Conservation (phyloP, 2,329 filamentous ascomycete species). For the Aschersonia sp. region DNA sequence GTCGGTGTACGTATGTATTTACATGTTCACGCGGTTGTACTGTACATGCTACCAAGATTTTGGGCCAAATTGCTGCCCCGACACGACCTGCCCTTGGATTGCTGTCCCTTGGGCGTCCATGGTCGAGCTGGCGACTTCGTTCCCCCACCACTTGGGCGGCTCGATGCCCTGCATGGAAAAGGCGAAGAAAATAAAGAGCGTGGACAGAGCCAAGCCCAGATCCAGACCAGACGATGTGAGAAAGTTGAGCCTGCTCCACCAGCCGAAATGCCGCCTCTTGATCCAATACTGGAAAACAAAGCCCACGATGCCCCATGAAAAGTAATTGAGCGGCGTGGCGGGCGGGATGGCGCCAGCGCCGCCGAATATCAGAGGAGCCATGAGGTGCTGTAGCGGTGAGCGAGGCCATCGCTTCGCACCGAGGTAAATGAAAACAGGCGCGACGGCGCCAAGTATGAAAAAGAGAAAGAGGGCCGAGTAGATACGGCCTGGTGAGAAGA, state of each 20-base stretch:
- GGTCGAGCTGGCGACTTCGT: conserved; percentile 40
- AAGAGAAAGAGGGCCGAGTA: conserved; percentile 46
- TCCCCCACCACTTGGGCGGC: conserved; percentile 58
- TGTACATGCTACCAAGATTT: conserved; percentile 25
- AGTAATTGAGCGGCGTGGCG: conserved; percentile 60
- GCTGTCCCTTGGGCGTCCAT: conserved; percentile 47
- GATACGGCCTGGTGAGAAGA: conserved; percentile 48
- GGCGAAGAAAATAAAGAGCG: conserved; percentile 55
- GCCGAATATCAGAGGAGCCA: conserved; percentile 49
- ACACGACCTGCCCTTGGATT: conserved; percentile 34
- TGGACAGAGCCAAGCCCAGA: conserved; percentile 50
- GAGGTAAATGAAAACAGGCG: conserved; percentile 37
- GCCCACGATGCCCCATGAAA: conserved; percentile 59
- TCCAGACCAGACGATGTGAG: conserved; percentile 57
- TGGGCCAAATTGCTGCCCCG: conserved; percentile 49
- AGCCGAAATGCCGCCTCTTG: conserved; percentile 50
- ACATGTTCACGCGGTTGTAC: no score
- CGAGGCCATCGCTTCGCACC: conserved; percentile 33
- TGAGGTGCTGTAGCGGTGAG: conserved; percentile 35
- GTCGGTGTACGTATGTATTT: no score
- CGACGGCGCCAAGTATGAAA: conserved; percentile 40
- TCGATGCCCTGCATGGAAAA: conserved; percentile 48
- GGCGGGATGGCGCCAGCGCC: conserved; percentile 44
- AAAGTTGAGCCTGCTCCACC: conserved; percentile 66
- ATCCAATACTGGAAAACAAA: conserved; percentile 57